phyloP scores from a whole-genome alignment of 2,329 filamentous ascomycete genomes.

The Ophiognomonia clavigignenti-juglandacearum region DNA sequence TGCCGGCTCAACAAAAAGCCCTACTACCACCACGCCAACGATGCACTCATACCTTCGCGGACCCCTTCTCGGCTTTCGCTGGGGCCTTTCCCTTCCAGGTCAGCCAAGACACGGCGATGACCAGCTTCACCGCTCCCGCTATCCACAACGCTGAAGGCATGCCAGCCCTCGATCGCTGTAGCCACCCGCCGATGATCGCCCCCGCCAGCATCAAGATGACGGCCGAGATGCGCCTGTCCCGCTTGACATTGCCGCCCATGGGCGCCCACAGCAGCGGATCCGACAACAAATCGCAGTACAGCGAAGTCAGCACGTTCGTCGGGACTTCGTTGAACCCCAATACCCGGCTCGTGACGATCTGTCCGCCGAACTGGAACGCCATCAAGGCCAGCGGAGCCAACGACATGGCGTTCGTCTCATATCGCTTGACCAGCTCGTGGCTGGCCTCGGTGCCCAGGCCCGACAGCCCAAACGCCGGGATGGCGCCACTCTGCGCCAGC shows the following conservation, averaged over 20 bases:
- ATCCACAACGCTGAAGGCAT: slow-evolving; percentile 41
- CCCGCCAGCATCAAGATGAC: slow-evolving; percentile 40
- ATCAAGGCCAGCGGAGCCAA: slow-evolving; percentile 37
- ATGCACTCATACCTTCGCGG: not conserved
- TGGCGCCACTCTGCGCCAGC: slow-evolving; percentile 41
- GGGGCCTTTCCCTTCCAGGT: slow-evolving; percentile 14
- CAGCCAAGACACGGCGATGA: slow-evolving; percentile 30
- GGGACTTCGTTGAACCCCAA: slow-evolving; percentile 51
- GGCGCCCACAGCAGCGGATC: slow-evolving; percentile 44
- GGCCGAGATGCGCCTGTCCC: slow-evolving; percentile 41
- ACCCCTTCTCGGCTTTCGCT: not conserved
- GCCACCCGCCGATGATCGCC: slow-evolving; percentile 42
- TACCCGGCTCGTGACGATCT: slow-evolving; percentile 47
- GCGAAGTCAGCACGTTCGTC: slow-evolving; percentile 49
- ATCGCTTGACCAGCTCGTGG: slow-evolving; percentile 19
- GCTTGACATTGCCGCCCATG: slow-evolving; percentile 39
- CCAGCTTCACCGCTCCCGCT: slow-evolving; percentile 38
- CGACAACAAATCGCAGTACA: slow-evolving; percentile 49
- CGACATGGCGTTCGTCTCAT: slow-evolving; percentile 33
- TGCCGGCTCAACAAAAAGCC: too few species aligned
- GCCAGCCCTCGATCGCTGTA: slow-evolving; percentile 36
- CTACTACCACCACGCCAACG: too few species aligned
- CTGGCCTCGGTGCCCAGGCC: slow-evolving; percentile 32
- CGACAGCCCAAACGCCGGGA: slow-evolving; percentile 34
- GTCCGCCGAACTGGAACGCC: slow-evolving; percentile 50